Percentiles rank a stretch among this genome's conserved stretches.
Conservation (phyloP, 192 early-diverging fungal species). For the Podila minutissima region DNA sequence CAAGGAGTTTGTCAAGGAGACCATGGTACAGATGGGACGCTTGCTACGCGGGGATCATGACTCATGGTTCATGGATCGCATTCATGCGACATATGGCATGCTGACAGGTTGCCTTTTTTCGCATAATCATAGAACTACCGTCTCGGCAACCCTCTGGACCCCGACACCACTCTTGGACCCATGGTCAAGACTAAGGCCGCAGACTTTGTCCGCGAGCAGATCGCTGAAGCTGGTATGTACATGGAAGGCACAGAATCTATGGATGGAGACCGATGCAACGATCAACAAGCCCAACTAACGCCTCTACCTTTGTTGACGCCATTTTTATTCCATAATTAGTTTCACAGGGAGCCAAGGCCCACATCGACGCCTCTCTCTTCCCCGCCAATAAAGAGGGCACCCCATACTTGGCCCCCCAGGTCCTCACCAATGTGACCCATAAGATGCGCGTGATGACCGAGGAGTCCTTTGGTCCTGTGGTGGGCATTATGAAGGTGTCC, state of each 20-base stretch:
- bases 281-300: neutral
- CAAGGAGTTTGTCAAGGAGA: constrained; percentile 62
- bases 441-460: constrained; percentile 81
- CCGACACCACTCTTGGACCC: constrained; percentile 75
- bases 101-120: too few species aligned
- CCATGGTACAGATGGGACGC: constrained; percentile 48
- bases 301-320: too few species aligned
- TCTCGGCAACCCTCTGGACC: constrained; percentile 73
- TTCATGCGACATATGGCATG: neutral
- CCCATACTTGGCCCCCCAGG: constrained; percentile 78
- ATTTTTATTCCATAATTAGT: constrained; percentile 39
- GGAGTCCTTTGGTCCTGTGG: constrained; percentile 87
- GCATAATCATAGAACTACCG: constrained; percentile 55
- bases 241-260: neutral
- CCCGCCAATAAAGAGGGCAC: constrained; percentile 68
- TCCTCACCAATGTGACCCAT: constrained; percentile 80
- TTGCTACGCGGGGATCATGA: neutral
- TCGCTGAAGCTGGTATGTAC: constrained; percentile 69
- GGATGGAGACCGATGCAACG: neutral
- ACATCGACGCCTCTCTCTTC: constrained; percentile 68
- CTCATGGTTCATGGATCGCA: neutral
- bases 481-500: constrained; percentile 79
- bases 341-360: constrained; percentile 69
- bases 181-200: constrained; percentile 77
- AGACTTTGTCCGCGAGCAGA: constrained; percentile 71